Conservation (phyloP, 768 basidiomycete species). For the Suillus clintonianus region DNA sequence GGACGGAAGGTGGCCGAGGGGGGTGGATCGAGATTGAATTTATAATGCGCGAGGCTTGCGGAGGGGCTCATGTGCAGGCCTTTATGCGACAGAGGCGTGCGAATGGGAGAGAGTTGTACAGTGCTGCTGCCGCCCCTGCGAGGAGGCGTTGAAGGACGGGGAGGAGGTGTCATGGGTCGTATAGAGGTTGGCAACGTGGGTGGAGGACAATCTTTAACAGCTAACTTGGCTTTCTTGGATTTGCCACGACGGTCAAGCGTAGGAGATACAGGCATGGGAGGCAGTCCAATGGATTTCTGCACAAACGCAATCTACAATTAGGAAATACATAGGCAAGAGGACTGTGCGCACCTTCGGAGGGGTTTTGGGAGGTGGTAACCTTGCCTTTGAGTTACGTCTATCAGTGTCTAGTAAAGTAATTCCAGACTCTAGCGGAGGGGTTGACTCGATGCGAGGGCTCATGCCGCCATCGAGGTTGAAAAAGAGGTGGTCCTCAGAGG, state of each 20-base stretch:
- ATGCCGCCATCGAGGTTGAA: constrained; percentile 7
- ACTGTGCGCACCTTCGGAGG: constrained; percentile 25
- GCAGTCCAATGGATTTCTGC: constrained; percentile 40
- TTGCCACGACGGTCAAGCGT: constrained; percentile 40
- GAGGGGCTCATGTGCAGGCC: constrained; percentile 72
- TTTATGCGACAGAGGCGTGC: constrained; percentile 70
- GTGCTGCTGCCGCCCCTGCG: constrained; percentile 24
- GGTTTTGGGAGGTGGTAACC: constrained; percentile 19
- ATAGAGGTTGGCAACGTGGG: constrained; percentile 28
- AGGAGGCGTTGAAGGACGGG: constrained; percentile 42
- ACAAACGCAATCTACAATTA: constrained; percentile 2
- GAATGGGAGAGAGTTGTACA: constrained; percentile 54
- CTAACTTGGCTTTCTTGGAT: constrained; percentile 13
- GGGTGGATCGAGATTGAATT: constrained; percentile 67
- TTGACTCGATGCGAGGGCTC: constrained; percentile 15
- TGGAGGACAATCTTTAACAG: constrained; percentile 14
- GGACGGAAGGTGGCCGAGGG: constrained; percentile 35
- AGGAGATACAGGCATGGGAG: constrained; percentile 49
- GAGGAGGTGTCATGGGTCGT: constrained; percentile 37
- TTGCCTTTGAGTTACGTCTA: constrained; percentile 18
- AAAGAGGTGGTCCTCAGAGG: constrained; percentile 26
- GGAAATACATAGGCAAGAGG: background rate
- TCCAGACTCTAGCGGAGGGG: constrained; percentile 16
- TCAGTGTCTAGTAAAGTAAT: constrained; percentile 10
- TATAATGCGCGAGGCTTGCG: constrained; percentile 67